Evolutionary conservation across 306 rosid genomes (phyloP).

Genomic region (Cucurbita moschata): DNA sequence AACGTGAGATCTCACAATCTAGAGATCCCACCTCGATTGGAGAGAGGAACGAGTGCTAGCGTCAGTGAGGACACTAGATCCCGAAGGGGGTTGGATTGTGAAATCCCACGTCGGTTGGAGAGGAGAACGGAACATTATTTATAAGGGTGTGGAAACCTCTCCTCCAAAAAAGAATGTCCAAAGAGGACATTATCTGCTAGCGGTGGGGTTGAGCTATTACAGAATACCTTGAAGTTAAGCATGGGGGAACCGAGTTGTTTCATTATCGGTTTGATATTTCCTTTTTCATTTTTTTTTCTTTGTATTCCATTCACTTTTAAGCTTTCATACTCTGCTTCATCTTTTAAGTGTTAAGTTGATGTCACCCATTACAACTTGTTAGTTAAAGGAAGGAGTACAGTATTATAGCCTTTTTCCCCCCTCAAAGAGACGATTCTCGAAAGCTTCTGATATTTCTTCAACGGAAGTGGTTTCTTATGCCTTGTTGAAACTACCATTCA

Average conservation of each 20-base stretch:
- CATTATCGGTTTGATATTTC: slow-evolving; percentile 20
- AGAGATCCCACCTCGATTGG: too few species aligned
- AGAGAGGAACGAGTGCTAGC: too few species aligned
- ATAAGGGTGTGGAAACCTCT: too few species aligned
- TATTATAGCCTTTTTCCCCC: neutral
- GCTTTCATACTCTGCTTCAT: neutral
- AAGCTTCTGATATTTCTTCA: slow-evolving; percentile 24
- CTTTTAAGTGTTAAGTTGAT: neutral
- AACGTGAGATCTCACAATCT: too few species aligned
- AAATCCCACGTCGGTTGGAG: too few species aligned
- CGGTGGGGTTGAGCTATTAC: too few species aligned
- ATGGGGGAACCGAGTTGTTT: slow-evolving; percentile 56
- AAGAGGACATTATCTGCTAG: too few species aligned
- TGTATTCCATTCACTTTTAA: neutral
- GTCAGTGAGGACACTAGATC: too few species aligned
- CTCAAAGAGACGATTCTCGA: neutral
- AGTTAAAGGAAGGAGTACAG: neutral
- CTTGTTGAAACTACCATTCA: slow-evolving; percentile 36
- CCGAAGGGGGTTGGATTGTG: too few species aligned
- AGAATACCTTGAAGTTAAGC: slow-evolving; percentile 37
- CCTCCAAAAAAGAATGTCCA: too few species aligned
- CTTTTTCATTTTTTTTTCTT: neutral
- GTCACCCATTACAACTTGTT: neutral
- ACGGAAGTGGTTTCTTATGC: slow-evolving; percentile 80
- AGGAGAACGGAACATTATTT: too few species aligned